These are phyloP conservation scores for Haberlea rhodopensis DNA, from an alignment of 257 asterid species.

Conservation along the genomic window DNA sequence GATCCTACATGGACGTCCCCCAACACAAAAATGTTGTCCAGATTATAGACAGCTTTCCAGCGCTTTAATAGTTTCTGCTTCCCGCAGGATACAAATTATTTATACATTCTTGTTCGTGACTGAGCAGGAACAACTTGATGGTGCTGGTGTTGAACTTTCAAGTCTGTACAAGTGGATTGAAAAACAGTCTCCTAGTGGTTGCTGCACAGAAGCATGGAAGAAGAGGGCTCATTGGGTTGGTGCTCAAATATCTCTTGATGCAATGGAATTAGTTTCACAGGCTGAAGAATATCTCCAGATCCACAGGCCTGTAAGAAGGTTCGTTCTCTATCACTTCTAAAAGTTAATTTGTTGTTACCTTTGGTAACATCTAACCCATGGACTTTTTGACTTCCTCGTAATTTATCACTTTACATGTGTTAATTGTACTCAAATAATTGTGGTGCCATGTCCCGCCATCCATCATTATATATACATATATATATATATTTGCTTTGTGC, in stretches of 20 bases:
- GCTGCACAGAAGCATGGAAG: constrained; percentile 91
- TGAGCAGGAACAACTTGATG: constrained; percentile 94
- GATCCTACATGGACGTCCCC: too few relatives aligned
- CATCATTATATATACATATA: not conserved
- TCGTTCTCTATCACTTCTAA: constrained; percentile 26
- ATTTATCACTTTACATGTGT: not conserved
- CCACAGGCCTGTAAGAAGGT: constrained; percentile 95
- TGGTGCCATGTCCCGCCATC: not conserved
- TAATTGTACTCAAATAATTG: not conserved
- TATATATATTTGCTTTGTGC: too few relatives aligned
- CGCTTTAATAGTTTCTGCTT: constrained; percentile 8
- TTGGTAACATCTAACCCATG: not conserved
- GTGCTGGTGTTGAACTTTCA: constrained; percentile 91
- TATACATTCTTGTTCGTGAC: constrained; percentile 2
- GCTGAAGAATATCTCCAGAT: constrained; percentile 89
- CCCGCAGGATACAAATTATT: constrained; percentile 18
- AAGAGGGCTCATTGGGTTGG: constrained; percentile 94
- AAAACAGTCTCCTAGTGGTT: constrained; percentile 78
- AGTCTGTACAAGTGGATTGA: constrained; percentile 94
- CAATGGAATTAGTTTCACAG: constrained; percentile 52
- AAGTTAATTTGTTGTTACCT: constrained; percentile 22
- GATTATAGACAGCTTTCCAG: not conserved
- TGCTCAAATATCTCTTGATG: constrained; percentile 52
- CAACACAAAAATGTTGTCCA: too few relatives aligned
- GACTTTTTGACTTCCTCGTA: not conserved